These are phyloP conservation scores for Sedum album DNA, from an alignment of 164 flowering plant species.

Conservation along the genomic window DNA sequence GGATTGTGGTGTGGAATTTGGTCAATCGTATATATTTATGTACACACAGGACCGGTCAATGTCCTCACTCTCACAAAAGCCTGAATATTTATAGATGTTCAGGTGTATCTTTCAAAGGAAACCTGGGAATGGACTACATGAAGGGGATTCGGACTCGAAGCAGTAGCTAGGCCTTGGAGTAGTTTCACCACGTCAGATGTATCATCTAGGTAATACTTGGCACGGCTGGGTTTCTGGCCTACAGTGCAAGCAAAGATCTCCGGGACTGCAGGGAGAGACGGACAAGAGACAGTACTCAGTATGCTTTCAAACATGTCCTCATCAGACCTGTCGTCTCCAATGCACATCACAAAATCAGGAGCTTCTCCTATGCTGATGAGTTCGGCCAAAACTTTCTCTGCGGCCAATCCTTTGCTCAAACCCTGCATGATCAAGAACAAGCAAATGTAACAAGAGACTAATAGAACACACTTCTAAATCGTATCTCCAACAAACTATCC, in stretches of 20 bases:
- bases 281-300: conserved; percentile 12
- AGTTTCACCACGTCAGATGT: conserved; percentile 12
- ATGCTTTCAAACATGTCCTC: conserved; percentile 19
- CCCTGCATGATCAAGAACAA: conserved; percentile 7
- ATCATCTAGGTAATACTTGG: conserved; percentile 15
- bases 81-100: background rate
- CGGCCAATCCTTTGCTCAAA: conserved; percentile 14
- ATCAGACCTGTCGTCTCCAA: conserved; percentile 18
- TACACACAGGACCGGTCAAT: background rate
- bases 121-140: conserved; percentile 8
- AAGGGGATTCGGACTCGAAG: conserved; percentile 11
- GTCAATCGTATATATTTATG: conserved; percentile 3
- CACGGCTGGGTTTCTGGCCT: conserved; percentile 13
- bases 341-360: conserved; percentile 18
- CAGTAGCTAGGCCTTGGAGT: conserved; percentile 11
- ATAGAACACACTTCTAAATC: background rate
- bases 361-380: conserved; percentile 9
- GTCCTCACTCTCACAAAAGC: background rate
- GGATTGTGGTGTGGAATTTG: background rate
- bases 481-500: background rate
- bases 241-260: conserved; percentile 13
- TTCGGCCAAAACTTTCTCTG: conserved; percentile 10
- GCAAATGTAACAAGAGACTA: background rate
- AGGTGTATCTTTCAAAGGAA: conserved; percentile 13
- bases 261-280: conserved; percentile 15